Percentiles rank a stretch among this genome's conserved stretches.
Conservation (phyloP, 371 early-diverging fungal genomes). For the Saksenaea vasiformis region DNA sequence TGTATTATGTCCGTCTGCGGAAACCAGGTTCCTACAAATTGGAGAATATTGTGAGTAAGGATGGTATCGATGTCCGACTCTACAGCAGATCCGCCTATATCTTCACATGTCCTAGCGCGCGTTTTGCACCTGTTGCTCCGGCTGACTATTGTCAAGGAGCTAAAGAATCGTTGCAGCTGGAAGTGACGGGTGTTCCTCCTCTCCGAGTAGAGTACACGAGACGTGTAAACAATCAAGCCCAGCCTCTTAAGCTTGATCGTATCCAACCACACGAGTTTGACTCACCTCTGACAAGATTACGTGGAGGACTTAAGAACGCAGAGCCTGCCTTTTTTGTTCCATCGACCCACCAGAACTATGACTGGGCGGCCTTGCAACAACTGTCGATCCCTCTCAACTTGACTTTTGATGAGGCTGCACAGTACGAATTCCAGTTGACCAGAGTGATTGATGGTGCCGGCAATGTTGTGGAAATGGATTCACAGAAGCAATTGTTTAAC, state of each 20-base stretch:
- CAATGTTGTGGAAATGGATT: slow-evolving; percentile 30
- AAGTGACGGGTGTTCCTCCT: slow-evolving; percentile 47
- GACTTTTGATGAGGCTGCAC: slow-evolving; percentile 28
- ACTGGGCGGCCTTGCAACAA: slow-evolving; percentile 41
- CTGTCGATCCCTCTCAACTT: slow-evolving; percentile 30
- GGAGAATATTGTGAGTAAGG: slow-evolving; percentile 36
- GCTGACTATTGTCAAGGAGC: slow-evolving; percentile 42
- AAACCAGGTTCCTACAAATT: slow-evolving; percentile 46
- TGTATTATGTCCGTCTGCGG: slow-evolving; percentile 36
- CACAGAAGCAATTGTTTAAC: slow-evolving; percentile 14
- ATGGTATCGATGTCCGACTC: slow-evolving; percentile 39
- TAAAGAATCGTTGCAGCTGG: slow-evolving; percentile 28
- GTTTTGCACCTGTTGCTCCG: slow-evolving; percentile 18
- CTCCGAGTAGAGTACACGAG: slow-evolving; percentile 38
- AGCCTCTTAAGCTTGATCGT: slow-evolving; percentile 29
- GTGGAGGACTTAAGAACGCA: slow-evolving; percentile 15
- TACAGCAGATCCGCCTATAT: slow-evolving; percentile 35
- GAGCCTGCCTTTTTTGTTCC: slow-evolving; percentile 31
- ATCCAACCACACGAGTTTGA: slow-evolving; percentile 44
- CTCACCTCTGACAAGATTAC: slow-evolving; percentile 31
- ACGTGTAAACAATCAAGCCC: background rate
- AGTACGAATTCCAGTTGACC: slow-evolving; percentile 28
- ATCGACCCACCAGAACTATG: slow-evolving; percentile 15
- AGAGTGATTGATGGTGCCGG: slow-evolving; percentile 47
- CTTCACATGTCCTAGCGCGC: slow-evolving; percentile 45